Evolutionary conservation across 2,329 filamentous ascomycete genomes (phyloP).

Genomic region (Macrophomina phaseolina): DNA sequence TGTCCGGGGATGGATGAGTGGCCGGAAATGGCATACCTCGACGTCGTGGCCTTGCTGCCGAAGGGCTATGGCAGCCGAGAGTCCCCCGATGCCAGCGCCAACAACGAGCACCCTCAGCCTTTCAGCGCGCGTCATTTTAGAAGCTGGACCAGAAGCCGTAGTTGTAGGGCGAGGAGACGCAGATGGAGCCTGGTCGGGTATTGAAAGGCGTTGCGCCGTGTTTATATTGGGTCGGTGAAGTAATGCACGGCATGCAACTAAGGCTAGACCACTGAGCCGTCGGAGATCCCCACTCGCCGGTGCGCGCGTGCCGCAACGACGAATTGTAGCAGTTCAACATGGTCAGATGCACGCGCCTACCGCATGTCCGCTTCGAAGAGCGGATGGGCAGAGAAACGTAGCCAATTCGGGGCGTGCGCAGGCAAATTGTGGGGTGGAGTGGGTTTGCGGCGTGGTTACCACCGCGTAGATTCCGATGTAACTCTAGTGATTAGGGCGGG

Average conservation of each 20-base stretch:
- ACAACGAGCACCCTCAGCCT: conserved; percentile 41
- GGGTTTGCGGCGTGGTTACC: too few species aligned
- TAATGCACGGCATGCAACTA: conserved; percentile 1
- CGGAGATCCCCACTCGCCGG: conserved; percentile 19
- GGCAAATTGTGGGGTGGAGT: too few species aligned
- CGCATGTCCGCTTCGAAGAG: too few species aligned
- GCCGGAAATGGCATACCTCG: neutral
- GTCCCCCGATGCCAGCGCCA: conserved; percentile 59
- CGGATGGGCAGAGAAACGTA: too few species aligned
- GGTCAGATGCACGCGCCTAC: too few species aligned
- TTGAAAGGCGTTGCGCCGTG: neutral
- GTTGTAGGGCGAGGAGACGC: too few species aligned
- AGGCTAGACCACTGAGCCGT: neutral
- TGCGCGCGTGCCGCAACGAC: neutral
- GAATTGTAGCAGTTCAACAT: neutral
- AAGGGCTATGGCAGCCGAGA: conserved; percentile 59
- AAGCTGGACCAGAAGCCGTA: neutral
- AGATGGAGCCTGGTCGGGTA: neutral
- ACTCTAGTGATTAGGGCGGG: too few species aligned
- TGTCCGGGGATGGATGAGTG: neutral
- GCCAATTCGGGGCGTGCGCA: too few species aligned
- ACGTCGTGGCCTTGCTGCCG: conserved; percentile 60
- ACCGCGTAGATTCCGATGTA: too few species aligned
- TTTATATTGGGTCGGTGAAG: neutral
- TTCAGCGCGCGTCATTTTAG: neutral